These are phyloP conservation scores for Meyerozyma guilliermondii DNA, from an alignment of 1,139 yeast genomes.

Conservation along the genomic window DNA sequence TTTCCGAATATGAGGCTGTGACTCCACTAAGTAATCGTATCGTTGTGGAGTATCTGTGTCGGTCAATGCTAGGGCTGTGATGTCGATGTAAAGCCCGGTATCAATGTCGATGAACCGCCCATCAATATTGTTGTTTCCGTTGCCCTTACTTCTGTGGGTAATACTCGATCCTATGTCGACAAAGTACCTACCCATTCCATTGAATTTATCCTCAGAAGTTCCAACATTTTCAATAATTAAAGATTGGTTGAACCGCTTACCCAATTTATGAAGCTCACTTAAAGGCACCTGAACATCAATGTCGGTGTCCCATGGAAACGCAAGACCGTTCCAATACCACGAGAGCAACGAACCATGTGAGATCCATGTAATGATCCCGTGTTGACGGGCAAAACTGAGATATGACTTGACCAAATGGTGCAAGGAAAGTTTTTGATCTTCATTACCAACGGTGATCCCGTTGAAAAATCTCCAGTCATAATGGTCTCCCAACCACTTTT, in stretches of 20 bases:
- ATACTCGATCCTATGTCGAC: constrained; percentile 16
- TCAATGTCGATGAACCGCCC: constrained; percentile 19
- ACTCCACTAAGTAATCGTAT: constrained; percentile 6
- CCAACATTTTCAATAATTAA: constrained; percentile 17
- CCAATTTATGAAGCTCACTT: constrained; percentile 32
- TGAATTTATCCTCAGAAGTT: constrained; percentile 12
- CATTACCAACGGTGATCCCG: constrained; percentile 19
- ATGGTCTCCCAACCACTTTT: constrained; percentile 35
- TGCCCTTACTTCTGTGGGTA: constrained; percentile 13
- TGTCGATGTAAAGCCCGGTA: constrained; percentile 18
- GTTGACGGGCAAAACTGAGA: constrained; percentile 22
- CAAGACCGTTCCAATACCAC: constrained; percentile 23
- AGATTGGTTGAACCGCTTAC: constrained; percentile 24
- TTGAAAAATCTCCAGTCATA: constrained; percentile 41
- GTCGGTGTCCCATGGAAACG: constrained; percentile 24
- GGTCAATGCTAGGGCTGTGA: constrained; percentile 15
- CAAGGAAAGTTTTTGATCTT: constrained; percentile 22
- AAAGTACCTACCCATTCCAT: constrained; percentile 16
- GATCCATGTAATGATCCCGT: constrained; percentile 35
- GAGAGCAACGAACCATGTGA: constrained; percentile 33
- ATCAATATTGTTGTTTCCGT: constrained; percentile 17
- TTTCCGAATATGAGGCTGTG: constrained; percentile 2
- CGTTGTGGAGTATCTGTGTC: constrained; percentile 11
- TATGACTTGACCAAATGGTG: constrained; percentile 28
- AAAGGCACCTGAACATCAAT: constrained; percentile 23